Evolutionary conservation across 805 yeast genomes (phyloP).

Genomic region (Candida andamanensis): DNA sequence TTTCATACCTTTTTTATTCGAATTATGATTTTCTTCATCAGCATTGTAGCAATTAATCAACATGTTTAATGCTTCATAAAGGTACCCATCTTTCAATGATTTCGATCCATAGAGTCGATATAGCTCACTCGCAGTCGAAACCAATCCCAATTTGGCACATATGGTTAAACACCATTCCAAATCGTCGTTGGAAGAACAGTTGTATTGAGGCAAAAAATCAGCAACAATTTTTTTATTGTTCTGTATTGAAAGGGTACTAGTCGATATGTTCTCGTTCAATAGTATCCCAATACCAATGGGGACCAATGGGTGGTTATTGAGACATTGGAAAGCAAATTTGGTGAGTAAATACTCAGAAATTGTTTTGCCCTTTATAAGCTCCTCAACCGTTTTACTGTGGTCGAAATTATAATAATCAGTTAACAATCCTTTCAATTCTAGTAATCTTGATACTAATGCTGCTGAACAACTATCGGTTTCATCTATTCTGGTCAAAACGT

Average conservation of each 20-base stretch:
- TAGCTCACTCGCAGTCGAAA: conserved; percentile 52
- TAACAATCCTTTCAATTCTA: conserved; percentile 61
- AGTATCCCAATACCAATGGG: conserved; percentile 69
- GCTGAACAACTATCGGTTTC: conserved; percentile 58
- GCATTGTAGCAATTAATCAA: conserved; percentile 59
- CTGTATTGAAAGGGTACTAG: conserved; percentile 37
- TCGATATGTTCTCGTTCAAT: conserved; percentile 34
- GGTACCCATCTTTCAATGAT: conserved; percentile 48
- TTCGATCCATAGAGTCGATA: conserved; percentile 46
- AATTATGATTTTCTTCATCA: conserved; percentile 10
- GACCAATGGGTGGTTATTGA: conserved; percentile 48
- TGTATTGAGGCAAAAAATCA: conserved; percentile 54
- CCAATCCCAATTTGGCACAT: conserved; percentile 61
- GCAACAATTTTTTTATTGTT: conserved; percentile 37
- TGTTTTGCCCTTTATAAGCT: conserved; percentile 16
- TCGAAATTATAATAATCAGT: conserved; percentile 27
- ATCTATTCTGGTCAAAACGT: conserved; percentile 55
- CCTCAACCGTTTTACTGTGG: conserved; percentile 1
- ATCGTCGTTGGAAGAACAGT: conserved; percentile 66
- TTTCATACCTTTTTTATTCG: conserved; percentile 27
- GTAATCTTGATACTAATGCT: conserved; percentile 54
- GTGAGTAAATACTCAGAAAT: conserved; percentile 55
- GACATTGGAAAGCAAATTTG: conserved; percentile 50
- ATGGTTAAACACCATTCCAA: conserved; percentile 73
- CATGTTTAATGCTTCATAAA: conserved; percentile 60